Evolutionary conservation across 805 yeast genomes (phyloP).

Genomic region (Phaffomyces thermotolerans): DNA sequence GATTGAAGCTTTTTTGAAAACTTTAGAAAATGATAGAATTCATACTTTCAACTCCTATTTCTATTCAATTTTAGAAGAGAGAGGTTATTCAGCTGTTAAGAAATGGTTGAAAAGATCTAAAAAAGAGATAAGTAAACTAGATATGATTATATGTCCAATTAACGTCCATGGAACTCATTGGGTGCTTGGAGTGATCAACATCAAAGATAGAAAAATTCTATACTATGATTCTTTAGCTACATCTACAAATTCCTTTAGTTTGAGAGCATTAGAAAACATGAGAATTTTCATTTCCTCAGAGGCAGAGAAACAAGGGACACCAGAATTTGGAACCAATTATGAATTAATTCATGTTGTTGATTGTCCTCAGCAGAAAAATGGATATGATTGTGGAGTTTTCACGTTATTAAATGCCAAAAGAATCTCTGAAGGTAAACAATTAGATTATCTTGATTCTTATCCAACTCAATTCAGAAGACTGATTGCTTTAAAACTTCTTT

Average conservation of each 20-base stretch:
- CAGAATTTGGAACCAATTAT: slow-evolving; percentile 26
- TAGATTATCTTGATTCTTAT: slow-evolving; percentile 58
- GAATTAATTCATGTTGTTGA: slow-evolving; percentile 25
- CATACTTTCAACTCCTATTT: slow-evolving; percentile 88
- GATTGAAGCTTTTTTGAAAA: slow-evolving; percentile 69
- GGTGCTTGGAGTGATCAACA: slow-evolving; percentile 80
- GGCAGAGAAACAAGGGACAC: slow-evolving; percentile 40
- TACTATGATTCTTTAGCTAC: slow-evolving; percentile 74
- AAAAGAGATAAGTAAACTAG: slow-evolving; percentile 54
- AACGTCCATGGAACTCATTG: slow-evolving; percentile 81
- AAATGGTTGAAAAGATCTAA: slow-evolving; percentile 81
- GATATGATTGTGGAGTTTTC: slow-evolving; percentile 93
- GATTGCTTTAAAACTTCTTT: slow-evolving; percentile 24
- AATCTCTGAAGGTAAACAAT: slow-evolving; percentile 41
- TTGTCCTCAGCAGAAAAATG: slow-evolving; percentile 87
- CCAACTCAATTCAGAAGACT: slow-evolving; percentile 57
- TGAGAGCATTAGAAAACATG: slow-evolving; percentile 38
- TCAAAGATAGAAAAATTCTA: slow-evolving; percentile 46
- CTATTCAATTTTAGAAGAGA: slow-evolving; percentile 58
- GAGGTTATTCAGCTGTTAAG: slow-evolving; percentile 76
- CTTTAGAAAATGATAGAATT: slow-evolving; percentile 28
- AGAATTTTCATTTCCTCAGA: slow-evolving; percentile 62
- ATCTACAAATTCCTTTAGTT: slow-evolving; percentile 30
- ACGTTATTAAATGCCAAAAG: slow-evolving; percentile 71
- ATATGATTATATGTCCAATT: slow-evolving; percentile 75